Conservation (phyloP, 148 eudicot genomes). For the Pouteria glomerata region DNA sequence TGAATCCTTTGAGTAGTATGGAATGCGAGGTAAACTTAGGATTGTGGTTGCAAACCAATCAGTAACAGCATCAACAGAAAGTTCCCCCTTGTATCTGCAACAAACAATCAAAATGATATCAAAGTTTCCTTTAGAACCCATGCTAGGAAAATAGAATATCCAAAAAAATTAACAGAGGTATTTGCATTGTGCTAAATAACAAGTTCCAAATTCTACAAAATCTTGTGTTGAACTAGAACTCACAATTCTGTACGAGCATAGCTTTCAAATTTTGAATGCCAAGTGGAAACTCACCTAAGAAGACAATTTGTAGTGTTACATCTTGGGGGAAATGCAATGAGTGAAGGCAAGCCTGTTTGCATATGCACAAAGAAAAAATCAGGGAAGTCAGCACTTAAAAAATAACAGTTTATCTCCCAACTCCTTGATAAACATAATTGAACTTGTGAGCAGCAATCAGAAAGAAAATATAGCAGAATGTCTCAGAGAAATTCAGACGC, state of each 20-base stretch:
- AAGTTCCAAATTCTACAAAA: not conserved
- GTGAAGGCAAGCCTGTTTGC: constrained; percentile 62
- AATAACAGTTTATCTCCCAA: not conserved
- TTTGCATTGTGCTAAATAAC: too few species aligned
- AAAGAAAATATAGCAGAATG: too few species aligned
- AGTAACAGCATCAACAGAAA: constrained; percentile 80
- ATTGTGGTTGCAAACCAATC: constrained; percentile 79
- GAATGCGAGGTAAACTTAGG: constrained; percentile 74
- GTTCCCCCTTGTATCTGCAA: constrained; percentile 75
- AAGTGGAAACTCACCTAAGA: constrained; percentile 46
- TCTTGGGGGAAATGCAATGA: constrained; percentile 71
- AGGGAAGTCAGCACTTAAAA: not conserved
- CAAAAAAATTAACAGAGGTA: too few species aligned
- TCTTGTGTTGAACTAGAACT: not conserved
- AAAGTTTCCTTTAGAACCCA: not conserved
- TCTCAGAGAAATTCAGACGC: too few species aligned
- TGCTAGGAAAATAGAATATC: not conserved
- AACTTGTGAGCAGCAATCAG: too few species aligned
- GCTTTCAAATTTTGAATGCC: not conserved
- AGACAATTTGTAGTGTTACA: constrained; percentile 65
- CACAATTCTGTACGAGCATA: not conserved
- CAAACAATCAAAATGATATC: not conserved
- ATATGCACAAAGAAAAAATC: not conserved
- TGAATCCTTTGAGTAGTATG: constrained; percentile 71
- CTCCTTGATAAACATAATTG: too few species aligned